phyloP scores from a whole-genome alignment of 139 green algal species.

The Bryopsis sp. region DNA sequence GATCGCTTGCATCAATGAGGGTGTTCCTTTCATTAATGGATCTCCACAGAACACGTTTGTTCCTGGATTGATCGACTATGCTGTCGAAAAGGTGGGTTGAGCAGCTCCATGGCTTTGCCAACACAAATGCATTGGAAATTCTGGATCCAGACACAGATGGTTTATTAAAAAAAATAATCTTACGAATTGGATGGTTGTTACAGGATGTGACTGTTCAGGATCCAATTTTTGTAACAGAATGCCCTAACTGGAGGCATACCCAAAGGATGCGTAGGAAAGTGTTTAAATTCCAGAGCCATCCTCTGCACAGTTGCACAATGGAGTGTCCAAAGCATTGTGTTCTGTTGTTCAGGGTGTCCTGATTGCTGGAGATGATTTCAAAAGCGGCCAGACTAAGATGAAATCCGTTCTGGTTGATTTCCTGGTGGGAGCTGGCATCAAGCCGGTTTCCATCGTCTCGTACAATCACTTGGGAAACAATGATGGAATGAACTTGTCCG shows the following conservation, averaged over 20 bases:
- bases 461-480: conserved; percentile 99
- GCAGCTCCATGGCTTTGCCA: not conserved
- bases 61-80: conserved; percentile 74
- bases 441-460: conserved; percentile 92
- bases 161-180: too few species aligned
- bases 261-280: too few species aligned
- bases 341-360: conserved; percentile 65
- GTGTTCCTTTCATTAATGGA: conserved; percentile 96
- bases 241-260: too few species aligned
- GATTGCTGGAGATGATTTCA: conserved; percentile 99
- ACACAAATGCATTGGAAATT: too few species aligned
- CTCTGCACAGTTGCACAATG: too few species aligned
- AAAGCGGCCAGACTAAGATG: conserved; percentile 94
- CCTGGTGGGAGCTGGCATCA: conserved; percentile 94
- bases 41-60: conserved; percentile 97
- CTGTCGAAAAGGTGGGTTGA: conserved; percentile 34
- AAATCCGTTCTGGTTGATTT: conserved; percentile 98
- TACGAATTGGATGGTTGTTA: too few species aligned
- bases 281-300: too few species aligned
- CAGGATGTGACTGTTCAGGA: too few species aligned
- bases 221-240: too few species aligned
- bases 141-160: too few species aligned
- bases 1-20: conserved; percentile 82
- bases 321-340: too few species aligned
- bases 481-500: conserved; percentile 94